Evolutionary conservation across 2,329 filamentous ascomycete species (phyloP).

Genomic region (Chaetothyriales sp.): DNA sequence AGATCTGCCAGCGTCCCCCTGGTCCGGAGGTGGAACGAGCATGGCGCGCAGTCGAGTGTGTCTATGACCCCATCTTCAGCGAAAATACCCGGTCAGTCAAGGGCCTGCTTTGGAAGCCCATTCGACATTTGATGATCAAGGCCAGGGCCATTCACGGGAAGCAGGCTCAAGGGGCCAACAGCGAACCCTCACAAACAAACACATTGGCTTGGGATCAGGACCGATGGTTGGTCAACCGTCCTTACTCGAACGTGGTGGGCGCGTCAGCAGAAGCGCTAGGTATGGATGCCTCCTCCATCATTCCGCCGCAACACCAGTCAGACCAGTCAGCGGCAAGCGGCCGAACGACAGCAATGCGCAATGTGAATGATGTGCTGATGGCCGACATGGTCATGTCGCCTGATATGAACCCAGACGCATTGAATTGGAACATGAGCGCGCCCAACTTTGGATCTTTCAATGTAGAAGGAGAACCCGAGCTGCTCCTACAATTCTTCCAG

Average conservation of each 20-base stretch:
- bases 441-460: conserved; percentile 5
- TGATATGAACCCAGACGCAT: background rate
- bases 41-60: conserved; percentile 40
- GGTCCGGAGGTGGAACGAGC: conserved; percentile 45
- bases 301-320: background rate
- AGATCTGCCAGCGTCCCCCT: conserved; percentile 42
- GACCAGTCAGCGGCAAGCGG: background rate
- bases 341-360: background rate
- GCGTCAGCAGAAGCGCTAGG: conserved; percentile 8
- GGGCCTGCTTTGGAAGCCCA: conserved; percentile 48
- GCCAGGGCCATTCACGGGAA: conserved; percentile 41
- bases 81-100: conserved; percentile 27
- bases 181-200: background rate
- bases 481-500: conserved; percentile 8
- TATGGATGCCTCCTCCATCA: conserved; percentile 3
- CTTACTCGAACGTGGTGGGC: conserved; percentile 2
- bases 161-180: conserved; percentile 14
- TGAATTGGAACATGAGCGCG: conserved; percentile 1
- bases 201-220: background rate
- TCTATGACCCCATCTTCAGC: conserved; percentile 26
- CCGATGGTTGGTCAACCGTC: background rate
- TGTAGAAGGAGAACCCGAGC: conserved; percentile 4
- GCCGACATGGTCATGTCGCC: background rate
- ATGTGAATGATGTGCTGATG: background rate
- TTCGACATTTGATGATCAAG: conserved; percentile 45